Percentiles rank a stretch among this genome's conserved stretches.
Evolutionary conservation across 2,329 filamentous ascomycete genomes (phyloP).

Genomic region (Diaporthe nobilis): DNA sequence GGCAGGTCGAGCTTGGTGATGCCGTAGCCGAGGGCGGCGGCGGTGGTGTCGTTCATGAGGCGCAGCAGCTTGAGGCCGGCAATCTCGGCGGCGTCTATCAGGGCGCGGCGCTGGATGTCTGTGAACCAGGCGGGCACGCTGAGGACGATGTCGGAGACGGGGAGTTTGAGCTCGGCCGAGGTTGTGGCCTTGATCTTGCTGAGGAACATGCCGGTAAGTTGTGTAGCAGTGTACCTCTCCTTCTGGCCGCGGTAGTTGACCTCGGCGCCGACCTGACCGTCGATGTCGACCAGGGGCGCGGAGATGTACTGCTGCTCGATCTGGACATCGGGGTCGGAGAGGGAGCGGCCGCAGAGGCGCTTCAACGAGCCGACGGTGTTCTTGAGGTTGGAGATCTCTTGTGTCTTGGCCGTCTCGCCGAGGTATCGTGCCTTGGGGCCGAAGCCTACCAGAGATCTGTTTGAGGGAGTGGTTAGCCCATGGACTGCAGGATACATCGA

Average conservation of each 20-base stretch:
- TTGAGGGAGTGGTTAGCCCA: constrained; percentile 41
- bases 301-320: constrained; percentile 94
- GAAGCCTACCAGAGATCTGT: constrained; percentile 92
- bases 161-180: constrained; percentile 87
- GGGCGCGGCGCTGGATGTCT: constrained; percentile 88
- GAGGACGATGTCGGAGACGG: constrained; percentile 93
- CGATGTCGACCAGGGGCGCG: constrained; percentile 87
- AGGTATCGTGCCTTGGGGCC: constrained; percentile 94
- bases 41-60: constrained; percentile 98
- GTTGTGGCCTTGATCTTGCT: constrained; percentile 94
- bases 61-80: constrained; percentile 93
- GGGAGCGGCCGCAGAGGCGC: constrained; percentile 88
- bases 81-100: constrained; percentile 94
- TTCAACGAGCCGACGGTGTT: constrained; percentile 96
- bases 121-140: constrained; percentile 98
- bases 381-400: constrained; percentile 99
- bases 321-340: constrained; percentile 92
- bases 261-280: constrained; percentile 95
- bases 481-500: constrained; percentile 9
- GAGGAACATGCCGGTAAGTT: constrained; percentile 95
- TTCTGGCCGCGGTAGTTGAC: constrained; percentile 95
- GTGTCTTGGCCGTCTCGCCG: constrained; percentile 96
- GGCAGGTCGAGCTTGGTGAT: constrained; percentile 98
- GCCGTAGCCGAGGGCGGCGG: constrained; percentile 94
- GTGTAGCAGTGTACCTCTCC: constrained; percentile 93